Base-by-base conservation (phyloP, 2,329 filamentous ascomycete species). In the Aquanectria penicillioides region DNA sequence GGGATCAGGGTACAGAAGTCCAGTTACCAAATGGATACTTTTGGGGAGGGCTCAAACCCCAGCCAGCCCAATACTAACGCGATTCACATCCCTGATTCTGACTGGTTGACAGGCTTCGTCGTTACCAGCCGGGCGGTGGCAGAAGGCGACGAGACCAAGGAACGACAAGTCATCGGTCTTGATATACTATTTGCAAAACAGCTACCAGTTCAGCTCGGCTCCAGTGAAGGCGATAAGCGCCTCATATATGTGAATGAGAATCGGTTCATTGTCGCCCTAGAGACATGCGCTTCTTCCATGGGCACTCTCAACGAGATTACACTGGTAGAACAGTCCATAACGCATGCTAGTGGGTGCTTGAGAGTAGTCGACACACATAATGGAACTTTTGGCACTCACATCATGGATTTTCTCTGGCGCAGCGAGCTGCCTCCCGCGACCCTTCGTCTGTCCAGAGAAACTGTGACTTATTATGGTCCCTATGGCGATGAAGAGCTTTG, bases 61-160 rank as follows among this genome's bases (percentile, higher is more conserved):
- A n/a, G n/a, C n/a, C n/a, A n/a, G n/a, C n/a, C n/a, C 8, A 29
- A 6, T 13, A 20, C 12, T 22, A 26, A 50, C 46, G 38, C 17
- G 7, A 18, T 53, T 6, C 17, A 40, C n/a, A n/a, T 59, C 6
- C 48, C 36, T 5, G 17, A 44, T 2, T 13, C 38, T 11, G 56
- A 54, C 8, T 59, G 56, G 56, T 17, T 53, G 11, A 26, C 31
- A 7, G 50, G 34, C 2, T 17, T 59, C 4, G n/a, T 54, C 13
- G 15, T 49, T 5, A 59, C 56, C 10, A 59, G 36, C 17, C 25
- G 25, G 2, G 22, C 33, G n/a, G n/a, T n/a, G n/a, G n/a, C n/a
- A n/a, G n/a, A n/a, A n/a, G n/a, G n/a, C n/a, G n/a, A n/a, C n/a
- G 12, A 15, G 5, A 18, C 33, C 3, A 23, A 18, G 5, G 15